phyloP scores from a whole-genome alignment of 768 basidiomycete species.

The Boletus barrowsii region DNA sequence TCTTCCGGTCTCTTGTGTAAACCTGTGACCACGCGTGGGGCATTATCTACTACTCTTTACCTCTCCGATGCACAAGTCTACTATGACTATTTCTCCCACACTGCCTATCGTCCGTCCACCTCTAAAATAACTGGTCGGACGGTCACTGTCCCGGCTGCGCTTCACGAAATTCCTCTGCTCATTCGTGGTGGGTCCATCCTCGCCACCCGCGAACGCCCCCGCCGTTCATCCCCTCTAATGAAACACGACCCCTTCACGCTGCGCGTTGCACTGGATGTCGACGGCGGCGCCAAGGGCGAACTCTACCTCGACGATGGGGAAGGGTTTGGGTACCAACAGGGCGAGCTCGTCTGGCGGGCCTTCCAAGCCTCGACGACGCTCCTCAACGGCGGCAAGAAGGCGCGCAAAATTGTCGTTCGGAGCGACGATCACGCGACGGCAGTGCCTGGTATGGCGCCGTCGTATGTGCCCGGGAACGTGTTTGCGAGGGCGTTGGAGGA shows the following conservation, averaged over 20 bases:
- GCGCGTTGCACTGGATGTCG: slow-evolving; percentile 70
- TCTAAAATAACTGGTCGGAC: slow-evolving; percentile 50
- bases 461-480: slow-evolving; percentile 56
- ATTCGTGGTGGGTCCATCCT: slow-evolving; percentile 90
- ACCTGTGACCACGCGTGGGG: slow-evolving; percentile 78
- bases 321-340: slow-evolving; percentile 68
- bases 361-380: slow-evolving; percentile 56
- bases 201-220: slow-evolving; percentile 80
- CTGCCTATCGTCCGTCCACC: slow-evolving; percentile 58
- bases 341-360: slow-evolving; percentile 81
- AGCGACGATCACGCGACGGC: slow-evolving; percentile 62
- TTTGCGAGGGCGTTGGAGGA: slow-evolving; percentile 61
- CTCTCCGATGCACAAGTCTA: slow-evolving; percentile 89
- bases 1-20: slow-evolving; percentile 87
- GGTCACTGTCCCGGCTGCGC: slow-evolving; percentile 74
- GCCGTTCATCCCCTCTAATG: slow-evolving; percentile 85
- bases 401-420: slow-evolving; percentile 40
- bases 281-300: slow-evolving; percentile 65
- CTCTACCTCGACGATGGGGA: slow-evolving; percentile 96
- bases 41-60: slow-evolving; percentile 69
- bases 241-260: slow-evolving; percentile 91
- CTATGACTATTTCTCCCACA: slow-evolving; percentile 86
- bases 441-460: slow-evolving; percentile 44
- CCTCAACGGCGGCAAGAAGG: not conserved
- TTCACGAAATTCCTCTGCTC: slow-evolving; percentile 80